phyloP scores from a whole-genome alignment of 2,329 filamentous ascomycete species.

The Cordyceps sp. region DNA sequence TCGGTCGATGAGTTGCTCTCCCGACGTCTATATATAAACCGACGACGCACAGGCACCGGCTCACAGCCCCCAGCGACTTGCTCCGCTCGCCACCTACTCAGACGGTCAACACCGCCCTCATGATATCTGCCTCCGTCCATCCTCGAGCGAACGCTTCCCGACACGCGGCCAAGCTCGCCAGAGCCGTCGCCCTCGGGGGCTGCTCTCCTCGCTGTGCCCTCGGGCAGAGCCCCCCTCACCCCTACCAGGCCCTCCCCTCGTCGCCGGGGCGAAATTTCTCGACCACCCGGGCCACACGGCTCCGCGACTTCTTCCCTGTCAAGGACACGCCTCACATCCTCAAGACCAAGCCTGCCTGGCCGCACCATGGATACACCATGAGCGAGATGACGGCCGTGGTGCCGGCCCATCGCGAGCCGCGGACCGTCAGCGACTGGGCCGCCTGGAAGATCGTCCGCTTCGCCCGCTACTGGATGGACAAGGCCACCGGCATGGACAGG shows the following conservation, averaged over 20 bases:
- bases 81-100: too few species aligned
- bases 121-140: constrained; percentile 12
- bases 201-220: constrained; percentile 2
- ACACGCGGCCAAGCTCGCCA: constrained; percentile 9
- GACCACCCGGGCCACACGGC: constrained; percentile 25
- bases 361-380: constrained; percentile 57
- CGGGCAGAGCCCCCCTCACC: constrained; percentile 4
- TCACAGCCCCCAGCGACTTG: too few species aligned
- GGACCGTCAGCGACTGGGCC: constrained; percentile 58
- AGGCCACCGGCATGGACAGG: constrained; percentile 56
- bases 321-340: constrained; percentile 45
- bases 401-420: constrained; percentile 60
- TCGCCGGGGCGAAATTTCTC: constrained; percentile 25
- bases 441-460: constrained; percentile 64
- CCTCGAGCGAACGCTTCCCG: constrained; percentile 7
- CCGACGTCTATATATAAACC: too few species aligned
- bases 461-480: constrained; percentile 65
- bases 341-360: constrained; percentile 49
- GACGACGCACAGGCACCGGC: too few species aligned
- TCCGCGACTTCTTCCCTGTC: constrained; percentile 45
- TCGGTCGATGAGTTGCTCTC: too few species aligned
- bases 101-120: too few species aligned
- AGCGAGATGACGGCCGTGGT: constrained; percentile 61
- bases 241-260: constrained; percentile 4
- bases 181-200: constrained; percentile 2